Evolutionary conservation across 2,329 filamentous ascomycete species (phyloP), one percentile per base, ranked within the genome.

Genomic region (Nigrospora osmanthi): DNA sequence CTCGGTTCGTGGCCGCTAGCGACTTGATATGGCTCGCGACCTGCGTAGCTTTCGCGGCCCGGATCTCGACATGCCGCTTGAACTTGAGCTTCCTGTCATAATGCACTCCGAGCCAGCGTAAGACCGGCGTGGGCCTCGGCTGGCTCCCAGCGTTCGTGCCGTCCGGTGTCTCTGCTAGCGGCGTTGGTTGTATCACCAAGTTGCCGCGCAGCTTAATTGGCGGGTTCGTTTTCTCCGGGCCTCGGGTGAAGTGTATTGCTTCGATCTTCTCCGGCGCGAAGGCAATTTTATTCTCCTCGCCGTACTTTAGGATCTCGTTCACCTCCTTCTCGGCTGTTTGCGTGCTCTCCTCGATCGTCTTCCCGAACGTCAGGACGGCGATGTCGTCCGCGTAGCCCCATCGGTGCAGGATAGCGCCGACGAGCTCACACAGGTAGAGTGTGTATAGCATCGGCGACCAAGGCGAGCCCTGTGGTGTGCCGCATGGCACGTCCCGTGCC

Each of bases 221-320:
- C 9, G 37, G 42, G 40, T 41, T 41, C 33, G 7, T 17, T 11
- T 43, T 30, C 16, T 45, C 31, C 38, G 16, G 34, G 12, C 40
- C 46, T 34, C 30, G 38, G 6, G 44, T 43, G 42, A 56, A 53
- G 37, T 57, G 47, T 16, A 57, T 54, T 2, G 54, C 47, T 39
- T 57, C 47, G 19, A 51, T 53, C 38, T 57, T 57, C 6, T 40
- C 44, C 9, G 40, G 46, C 42, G 52, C 46, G 38, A 57, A 57
- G 10, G 45, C 44, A 30, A 57, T 44, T 14, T 42, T 49, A 30
- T 53, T 52, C 5, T 35, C 43, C 15, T 35, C 42, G 11, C 55
- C 52, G 50, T 47, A 54, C 11, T 40, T 23, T 11, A 49, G 34
- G 7, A 52, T 44, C 19, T 49, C 44, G 23, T 44, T 30, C 3